A percentile compares a stretch with the other conserved stretches of the same genome.
These are phyloP conservation scores for Krasilnikovozyma curviuscula DNA, from an alignment of 768 basidiomycete genomes.

Conservation along the genomic window DNA sequence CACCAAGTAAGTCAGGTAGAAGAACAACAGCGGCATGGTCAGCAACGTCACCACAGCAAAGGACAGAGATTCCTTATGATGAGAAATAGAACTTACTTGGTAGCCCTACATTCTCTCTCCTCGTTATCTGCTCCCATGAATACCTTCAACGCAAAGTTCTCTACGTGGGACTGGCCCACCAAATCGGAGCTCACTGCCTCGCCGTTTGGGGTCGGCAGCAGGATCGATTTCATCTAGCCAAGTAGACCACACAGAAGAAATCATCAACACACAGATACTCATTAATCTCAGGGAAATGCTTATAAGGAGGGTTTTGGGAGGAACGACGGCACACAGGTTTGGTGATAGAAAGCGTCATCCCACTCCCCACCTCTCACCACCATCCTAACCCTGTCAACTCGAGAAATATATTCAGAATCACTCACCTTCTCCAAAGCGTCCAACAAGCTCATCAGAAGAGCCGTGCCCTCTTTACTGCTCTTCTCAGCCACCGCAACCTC, in stretches of 20 bases:
- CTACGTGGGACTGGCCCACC: constrained; percentile 71
- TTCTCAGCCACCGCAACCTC: constrained; percentile 53
- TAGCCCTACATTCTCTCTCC: constrained; percentile 57
- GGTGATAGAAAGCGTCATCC: neutral
- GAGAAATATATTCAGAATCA: too few species aligned
- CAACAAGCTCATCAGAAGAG: constrained; percentile 53
- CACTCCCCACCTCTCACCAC: too few species aligned
- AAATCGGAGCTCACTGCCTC: constrained; percentile 68
- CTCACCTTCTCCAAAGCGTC: constrained; percentile 47
- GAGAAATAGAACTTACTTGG: constrained; percentile 36
- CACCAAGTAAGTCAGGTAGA: neutral
- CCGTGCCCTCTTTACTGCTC: constrained; percentile 49
- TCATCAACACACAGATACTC: neutral
- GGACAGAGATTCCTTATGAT: neutral
- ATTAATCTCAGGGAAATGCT: neutral
- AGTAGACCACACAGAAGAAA: too few species aligned
- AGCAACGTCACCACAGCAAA: neutral
- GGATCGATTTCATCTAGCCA: constrained; percentile 55
- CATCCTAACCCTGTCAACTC: too few species aligned
- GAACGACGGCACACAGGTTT: neutral
- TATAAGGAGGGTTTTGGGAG: neutral
- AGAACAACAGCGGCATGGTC: neutral
- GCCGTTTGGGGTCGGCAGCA: constrained; percentile 46
- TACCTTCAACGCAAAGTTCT: constrained; percentile 84
- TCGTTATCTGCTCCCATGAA: constrained; percentile 79